phyloP scores from a whole-genome alignment of 352 stramenopile species.

The Phytophthora agathidicida region DNA sequence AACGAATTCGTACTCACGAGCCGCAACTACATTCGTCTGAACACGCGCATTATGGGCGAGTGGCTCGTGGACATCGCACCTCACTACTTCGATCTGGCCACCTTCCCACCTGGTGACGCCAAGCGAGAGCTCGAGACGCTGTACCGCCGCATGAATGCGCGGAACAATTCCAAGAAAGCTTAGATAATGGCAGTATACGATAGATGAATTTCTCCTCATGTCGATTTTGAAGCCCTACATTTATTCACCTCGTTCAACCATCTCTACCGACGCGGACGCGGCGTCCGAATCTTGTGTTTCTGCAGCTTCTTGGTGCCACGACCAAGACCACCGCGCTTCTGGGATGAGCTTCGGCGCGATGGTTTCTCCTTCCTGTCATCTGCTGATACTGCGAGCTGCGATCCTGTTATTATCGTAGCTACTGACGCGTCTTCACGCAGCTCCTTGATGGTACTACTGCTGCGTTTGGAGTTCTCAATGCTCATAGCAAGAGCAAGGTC shows the following conservation, averaged over 20 bases:
- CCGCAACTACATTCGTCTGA: conserved; percentile 99
- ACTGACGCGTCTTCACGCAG: conserved; percentile 34
- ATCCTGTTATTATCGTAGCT: background rate
- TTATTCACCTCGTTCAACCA: background rate
- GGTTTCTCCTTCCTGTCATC: conserved; percentile 18
- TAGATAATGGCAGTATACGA: conserved; percentile 41
- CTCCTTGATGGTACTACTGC: conserved; percentile 60
- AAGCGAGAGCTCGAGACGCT: conserved; percentile 95
- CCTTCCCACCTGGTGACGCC: conserved; percentile 97
- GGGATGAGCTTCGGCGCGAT: conserved; percentile 1
- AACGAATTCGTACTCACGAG: conserved; percentile 99
- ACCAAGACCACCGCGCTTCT: conserved; percentile 29
- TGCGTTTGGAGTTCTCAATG: conserved; percentile 70
- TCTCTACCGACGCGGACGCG: conserved; percentile 23
- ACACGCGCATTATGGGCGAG: conserved; percentile 94
- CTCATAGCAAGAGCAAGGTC: conserved; percentile 67
- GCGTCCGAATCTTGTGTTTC: conserved; percentile 58
- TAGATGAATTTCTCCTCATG: conserved; percentile 33
- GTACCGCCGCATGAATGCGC: conserved; percentile 65
- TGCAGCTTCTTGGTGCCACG: conserved; percentile 66
- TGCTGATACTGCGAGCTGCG: conserved; percentile 6
- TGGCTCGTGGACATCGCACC: conserved; percentile 94
- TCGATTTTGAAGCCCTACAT: too few species aligned
- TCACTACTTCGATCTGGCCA: conserved; percentile 98
- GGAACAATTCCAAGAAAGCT: conserved; percentile 38